These are phyloP conservation scores for Pyrenopolyporus hunteri DNA, from an alignment of 495 filamentous ascomycete species.

Conservation along the genomic window DNA sequence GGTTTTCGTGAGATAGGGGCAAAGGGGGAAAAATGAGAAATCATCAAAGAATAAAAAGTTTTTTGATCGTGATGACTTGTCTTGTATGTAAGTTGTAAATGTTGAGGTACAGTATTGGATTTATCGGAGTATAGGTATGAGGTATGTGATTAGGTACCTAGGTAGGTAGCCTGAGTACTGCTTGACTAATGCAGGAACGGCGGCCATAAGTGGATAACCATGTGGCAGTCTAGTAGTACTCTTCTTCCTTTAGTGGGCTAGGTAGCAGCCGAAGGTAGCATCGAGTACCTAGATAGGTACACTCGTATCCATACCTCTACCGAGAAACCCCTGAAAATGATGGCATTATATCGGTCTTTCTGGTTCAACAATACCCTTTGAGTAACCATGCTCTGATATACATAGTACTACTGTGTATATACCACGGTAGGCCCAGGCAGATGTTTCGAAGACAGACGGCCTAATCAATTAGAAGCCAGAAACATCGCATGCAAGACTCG, in stretches of 20 bases:
- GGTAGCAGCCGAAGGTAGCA: conserved; percentile 16
- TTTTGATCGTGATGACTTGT: conserved; percentile 16
- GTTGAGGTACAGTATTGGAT: conserved; percentile 21
- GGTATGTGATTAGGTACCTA: background rate
- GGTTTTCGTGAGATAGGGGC: background rate
- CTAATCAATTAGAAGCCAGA: conserved; percentile 2
- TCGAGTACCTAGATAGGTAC: conserved; percentile 12
- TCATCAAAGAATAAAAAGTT: background rate
- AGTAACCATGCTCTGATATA: conserved; percentile 5
- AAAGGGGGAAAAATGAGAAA: too few relatives aligned
- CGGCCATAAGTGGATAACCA: conserved; percentile 35
- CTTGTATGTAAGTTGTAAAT: conserved; percentile 19
- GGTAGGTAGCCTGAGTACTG: conserved; percentile 1
- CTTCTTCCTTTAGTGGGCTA: conserved; percentile 16
- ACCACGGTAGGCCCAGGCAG: too few relatives aligned
- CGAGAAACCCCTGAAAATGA: conserved; percentile 19
- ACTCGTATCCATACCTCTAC: background rate
- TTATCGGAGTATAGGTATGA: background rate
- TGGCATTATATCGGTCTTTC: conserved; percentile 34
- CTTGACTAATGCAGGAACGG: conserved; percentile 38
- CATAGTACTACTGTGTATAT: conserved; percentile 5
- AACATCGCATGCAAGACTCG: conserved; percentile 5
- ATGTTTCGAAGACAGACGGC: too few relatives aligned
- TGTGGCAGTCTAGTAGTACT: conserved; percentile 27
- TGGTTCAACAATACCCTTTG: conserved; percentile 7